Percentiles rank a stretch among this genome's conserved stretches.
Conservation (phyloP, 495 filamentous ascomycete species). For the Xylaria castorea region DNA sequence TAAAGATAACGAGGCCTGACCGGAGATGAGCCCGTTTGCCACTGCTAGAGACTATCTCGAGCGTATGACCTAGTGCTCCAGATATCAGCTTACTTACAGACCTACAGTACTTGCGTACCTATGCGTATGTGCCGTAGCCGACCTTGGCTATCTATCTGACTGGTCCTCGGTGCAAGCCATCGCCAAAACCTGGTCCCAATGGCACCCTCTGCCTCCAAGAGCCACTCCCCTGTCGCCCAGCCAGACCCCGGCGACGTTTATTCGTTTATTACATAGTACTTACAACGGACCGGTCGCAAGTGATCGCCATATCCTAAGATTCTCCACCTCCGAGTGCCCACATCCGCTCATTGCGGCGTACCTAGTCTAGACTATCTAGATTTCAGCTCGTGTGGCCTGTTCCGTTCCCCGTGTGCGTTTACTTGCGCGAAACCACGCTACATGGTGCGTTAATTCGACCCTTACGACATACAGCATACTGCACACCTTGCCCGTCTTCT, state of each 20-base stretch:
- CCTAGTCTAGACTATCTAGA: not conserved
- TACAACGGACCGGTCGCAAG: not conserved
- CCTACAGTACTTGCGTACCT: not conserved
- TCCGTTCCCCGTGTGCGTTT: slow-evolving; percentile 7
- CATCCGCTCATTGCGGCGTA: slow-evolving; percentile 9
- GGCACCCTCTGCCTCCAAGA: slow-evolving; percentile 7
- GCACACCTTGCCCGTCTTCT: not conserved
- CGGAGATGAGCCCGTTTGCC: not conserved
- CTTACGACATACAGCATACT: slow-evolving; percentile 12
- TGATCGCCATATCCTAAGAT: slow-evolving; percentile 23
- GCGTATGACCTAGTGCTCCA: slow-evolving; percentile 12
- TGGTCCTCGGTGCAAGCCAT: not conserved
- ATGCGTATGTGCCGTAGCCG: not conserved
- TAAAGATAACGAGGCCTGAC: slow-evolving; percentile 4
- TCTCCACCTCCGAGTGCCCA: slow-evolving; percentile 26
- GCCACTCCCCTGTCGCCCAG: slow-evolving; percentile 12
- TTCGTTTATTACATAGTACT: slow-evolving; percentile 12
- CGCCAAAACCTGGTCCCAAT: slow-evolving; percentile 15
- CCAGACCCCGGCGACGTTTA: slow-evolving; percentile 19
- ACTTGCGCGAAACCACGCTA: slow-evolving; percentile 12
- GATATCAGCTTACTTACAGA: slow-evolving; percentile 14
- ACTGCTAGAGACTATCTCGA: not conserved
- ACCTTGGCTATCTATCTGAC: slow-evolving; percentile 1
- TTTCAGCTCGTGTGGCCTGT: slow-evolving; percentile 18
- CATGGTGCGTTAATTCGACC: slow-evolving; percentile 9